Base-by-base conservation (phyloP, 768 basidiomycete genomes). In the Lactarius sanguifluus region DNA sequence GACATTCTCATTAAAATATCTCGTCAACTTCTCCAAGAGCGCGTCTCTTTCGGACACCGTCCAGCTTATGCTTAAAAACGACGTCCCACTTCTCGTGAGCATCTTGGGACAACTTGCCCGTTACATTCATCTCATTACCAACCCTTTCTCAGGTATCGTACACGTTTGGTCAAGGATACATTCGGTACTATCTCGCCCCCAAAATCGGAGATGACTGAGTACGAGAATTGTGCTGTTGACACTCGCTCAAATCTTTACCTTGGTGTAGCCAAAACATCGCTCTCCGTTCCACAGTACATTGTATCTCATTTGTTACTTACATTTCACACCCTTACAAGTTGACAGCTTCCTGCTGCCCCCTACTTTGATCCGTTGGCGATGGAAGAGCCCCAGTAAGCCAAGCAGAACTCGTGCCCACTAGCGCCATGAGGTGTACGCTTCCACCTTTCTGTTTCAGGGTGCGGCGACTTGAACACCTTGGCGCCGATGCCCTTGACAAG, bases 1-100 rank as follows among this genome's bases (percentile, higher is more conserved):
- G 58, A 98, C 95, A 1, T 98, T 98, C 81, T 94, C 92, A 38
- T 81, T 98, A 72, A 98, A 98, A 77, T 99, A 98, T 78, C 88
- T 98, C 34, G 89, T 92, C 76, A 98, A 97, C 80, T 98, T 99
- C 73, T 86, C 94, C 61, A 98, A 97, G 83, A 92, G 91, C 69
- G 80, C 90, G 1, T 82, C 87, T 36, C 79, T 99, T 45, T 84
- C 86, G 16, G 81, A 80, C 69, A 84, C 81, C 32, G 94, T 96
- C 41, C 85, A 87, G 73, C 83, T 97, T 28, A 90, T 90, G 84
- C 88, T 97, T 88, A 91, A 88, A 77, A 93, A 91, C 74, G 94
- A 96, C 40, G 94, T 96, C 0, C 94, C 94, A 3, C 80, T 96
- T 58, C 82, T 96, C 63, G 92, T 93, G 56, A 75, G 87, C 80